Percentiles rank a stretch among this genome's conserved stretches.
These are phyloP conservation scores for Lentinula lateritia DNA, from an alignment of 768 basidiomycete genomes.

Conservation along the genomic window DNA sequence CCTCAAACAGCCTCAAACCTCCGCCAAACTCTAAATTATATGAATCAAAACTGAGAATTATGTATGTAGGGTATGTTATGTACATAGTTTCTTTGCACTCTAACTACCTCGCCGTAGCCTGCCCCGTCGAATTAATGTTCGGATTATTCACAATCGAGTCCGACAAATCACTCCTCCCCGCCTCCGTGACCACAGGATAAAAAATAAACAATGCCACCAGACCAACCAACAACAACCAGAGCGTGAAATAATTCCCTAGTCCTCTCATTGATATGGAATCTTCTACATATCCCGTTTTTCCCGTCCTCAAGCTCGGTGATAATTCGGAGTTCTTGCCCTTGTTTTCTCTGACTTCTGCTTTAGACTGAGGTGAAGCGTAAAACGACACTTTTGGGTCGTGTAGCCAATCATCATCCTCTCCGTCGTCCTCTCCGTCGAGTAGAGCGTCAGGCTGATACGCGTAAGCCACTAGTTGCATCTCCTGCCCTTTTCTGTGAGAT, in stretches of 20 bases:
- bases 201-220: constrained; percentile 1
- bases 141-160: not conserved
- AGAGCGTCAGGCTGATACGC: not conserved
- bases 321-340: not conserved
- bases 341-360: not conserved
- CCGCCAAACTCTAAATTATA: too few species aligned
- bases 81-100: too few species aligned
- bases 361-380: not conserved
- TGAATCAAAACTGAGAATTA: too few species aligned
- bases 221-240: not conserved
- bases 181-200: not conserved
- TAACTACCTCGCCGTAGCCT: not conserved
- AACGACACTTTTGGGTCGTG: constrained; percentile 1
- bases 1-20: too few species aligned
- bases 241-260: not conserved
- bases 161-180: not conserved
- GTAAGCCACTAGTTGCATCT: not conserved
- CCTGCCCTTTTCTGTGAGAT: too few species aligned
- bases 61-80: too few species aligned
- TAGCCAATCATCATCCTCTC: constrained; percentile 1
- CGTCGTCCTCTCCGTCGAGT: not conserved
- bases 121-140: not conserved
- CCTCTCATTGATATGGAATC: not conserved
- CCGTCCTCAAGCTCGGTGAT: too few species aligned
- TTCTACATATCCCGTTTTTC: not conserved